phyloP scores from a whole-genome alignment of 768 basidiomycete genomes.

The Tricholomella constricta region DNA sequence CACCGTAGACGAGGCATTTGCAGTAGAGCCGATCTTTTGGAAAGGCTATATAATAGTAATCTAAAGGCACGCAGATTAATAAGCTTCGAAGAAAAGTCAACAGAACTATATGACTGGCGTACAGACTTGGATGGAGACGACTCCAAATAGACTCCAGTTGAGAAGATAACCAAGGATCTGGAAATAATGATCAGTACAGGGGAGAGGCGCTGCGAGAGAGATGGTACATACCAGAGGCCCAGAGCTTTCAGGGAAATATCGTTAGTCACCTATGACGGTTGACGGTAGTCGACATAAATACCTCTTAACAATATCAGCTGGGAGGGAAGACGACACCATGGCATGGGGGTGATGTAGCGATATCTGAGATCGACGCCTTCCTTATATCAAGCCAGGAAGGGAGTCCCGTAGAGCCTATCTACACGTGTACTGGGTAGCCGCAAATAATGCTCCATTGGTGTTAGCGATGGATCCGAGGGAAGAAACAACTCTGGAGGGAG shows the following conservation, averaged over 20 bases:
- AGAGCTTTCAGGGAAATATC: constrained; percentile 8
- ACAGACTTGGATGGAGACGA: constrained; percentile 34
- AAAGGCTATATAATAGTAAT: constrained; percentile 35
- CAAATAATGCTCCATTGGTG: too few relatives aligned
- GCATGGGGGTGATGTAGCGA: not conserved
- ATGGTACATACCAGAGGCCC: constrained; percentile 21
- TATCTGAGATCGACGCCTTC: not conserved
- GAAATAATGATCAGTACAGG: not conserved
- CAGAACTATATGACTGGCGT: not conserved
- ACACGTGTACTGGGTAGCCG: too few relatives aligned
- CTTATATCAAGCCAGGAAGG: not conserved
- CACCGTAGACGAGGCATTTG: constrained; percentile 28
- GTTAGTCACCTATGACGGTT: not conserved
- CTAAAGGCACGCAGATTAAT: constrained; percentile 10
- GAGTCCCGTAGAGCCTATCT: not conserved
- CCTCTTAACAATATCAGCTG: constrained; percentile 17
- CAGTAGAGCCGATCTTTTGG: constrained; percentile 25
- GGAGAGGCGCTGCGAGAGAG: not conserved
- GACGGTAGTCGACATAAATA: not conserved
- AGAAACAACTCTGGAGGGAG: not conserved
- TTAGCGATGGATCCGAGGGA: too few relatives aligned
- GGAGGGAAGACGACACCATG: constrained; percentile 11
- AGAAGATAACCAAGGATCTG: constrained; percentile 33
- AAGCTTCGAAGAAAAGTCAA: not conserved
- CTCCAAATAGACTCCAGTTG: constrained; percentile 31